phyloP scores from a whole-genome alignment of 2,329 filamentous ascomycete genomes.

The Fusarium coffeatum region DNA sequence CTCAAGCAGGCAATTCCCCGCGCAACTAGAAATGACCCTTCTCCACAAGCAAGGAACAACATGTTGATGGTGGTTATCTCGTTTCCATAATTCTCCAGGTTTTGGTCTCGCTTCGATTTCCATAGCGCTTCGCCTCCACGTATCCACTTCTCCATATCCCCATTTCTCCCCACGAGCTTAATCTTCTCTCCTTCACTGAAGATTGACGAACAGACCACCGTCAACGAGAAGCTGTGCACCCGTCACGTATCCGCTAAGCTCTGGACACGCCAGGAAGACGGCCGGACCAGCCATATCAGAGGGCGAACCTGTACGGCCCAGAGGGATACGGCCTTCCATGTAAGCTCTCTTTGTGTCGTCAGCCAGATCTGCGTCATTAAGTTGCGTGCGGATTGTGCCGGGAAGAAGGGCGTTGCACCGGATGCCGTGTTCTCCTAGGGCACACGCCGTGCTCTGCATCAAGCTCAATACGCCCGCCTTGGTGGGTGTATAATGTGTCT shows the following conservation, averaged over 20 bases:
- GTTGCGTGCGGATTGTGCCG: slow-evolving; percentile 83
- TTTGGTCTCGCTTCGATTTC: slow-evolving; percentile 6
- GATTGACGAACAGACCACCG: slow-evolving; percentile 88
- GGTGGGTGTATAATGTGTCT: slow-evolving; percentile 89
- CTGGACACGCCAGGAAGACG: slow-evolving; percentile 83
- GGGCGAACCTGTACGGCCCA: slow-evolving; percentile 78
- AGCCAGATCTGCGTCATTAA: slow-evolving; percentile 85
- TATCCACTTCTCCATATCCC: slow-evolving; percentile 25
- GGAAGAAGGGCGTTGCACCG: slow-evolving; percentile 87
- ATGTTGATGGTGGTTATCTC: slow-evolving; percentile 1
- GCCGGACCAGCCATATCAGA: slow-evolving; percentile 85
- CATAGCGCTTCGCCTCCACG: slow-evolving; percentile 17
- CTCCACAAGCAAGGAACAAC: slow-evolving; percentile 18
- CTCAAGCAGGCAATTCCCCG: slow-evolving; percentile 6
- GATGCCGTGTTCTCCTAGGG: slow-evolving; percentile 79
- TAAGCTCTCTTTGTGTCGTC: slow-evolving; percentile 84
- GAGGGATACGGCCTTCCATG: slow-evolving; percentile 83
- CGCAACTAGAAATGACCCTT: slow-evolving; percentile 11
- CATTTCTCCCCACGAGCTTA: slow-evolving; percentile 35
- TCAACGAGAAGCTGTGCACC: slow-evolving; percentile 88
- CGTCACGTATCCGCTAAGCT: slow-evolving; percentile 83
- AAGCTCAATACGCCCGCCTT: slow-evolving; percentile 84
- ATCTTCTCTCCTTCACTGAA: slow-evolving; percentile 67
- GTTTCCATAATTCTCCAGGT: slow-evolving; percentile 14
- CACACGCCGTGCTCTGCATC: slow-evolving; percentile 86